A percentile compares a stretch with the other conserved stretches of the same genome.
phyloP scores from a whole-genome alignment of 2,329 filamentous ascomycete genomes.

The Pyrenophora seminiperda region DNA sequence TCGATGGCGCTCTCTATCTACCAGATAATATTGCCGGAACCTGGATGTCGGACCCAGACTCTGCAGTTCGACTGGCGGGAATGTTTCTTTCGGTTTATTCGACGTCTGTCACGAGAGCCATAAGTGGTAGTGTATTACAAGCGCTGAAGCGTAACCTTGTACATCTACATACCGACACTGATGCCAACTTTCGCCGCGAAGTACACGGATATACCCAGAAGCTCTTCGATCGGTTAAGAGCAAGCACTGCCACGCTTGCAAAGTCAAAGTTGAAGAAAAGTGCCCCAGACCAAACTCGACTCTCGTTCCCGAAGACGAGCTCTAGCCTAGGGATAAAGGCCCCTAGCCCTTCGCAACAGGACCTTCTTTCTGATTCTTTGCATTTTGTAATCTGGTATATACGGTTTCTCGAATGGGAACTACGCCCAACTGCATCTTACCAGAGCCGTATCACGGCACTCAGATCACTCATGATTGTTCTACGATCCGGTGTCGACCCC shows the following conservation, averaged over 20 bases:
- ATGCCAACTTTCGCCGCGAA: constrained; percentile 84
- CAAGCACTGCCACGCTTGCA: constrained; percentile 40
- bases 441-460: constrained; percentile 84
- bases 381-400: constrained; percentile 77
- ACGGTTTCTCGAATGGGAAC: constrained; percentile 71
- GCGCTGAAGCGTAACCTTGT: constrained; percentile 69
- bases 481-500: constrained; percentile 70
- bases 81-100: constrained; percentile 81
- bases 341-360: constrained; percentile 2
- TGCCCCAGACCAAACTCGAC: constrained; percentile 6
- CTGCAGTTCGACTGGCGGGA: constrained; percentile 72
- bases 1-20: constrained; percentile 55
- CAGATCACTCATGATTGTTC: constrained; percentile 69
- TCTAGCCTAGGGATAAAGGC: not conserved
- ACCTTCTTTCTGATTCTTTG: constrained; percentile 57
- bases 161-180: constrained; percentile 79
- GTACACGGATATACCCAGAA: constrained; percentile 74
- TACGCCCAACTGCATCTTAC: constrained; percentile 83
- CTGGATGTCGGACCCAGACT: constrained; percentile 46
- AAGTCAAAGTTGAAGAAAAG: constrained; percentile 23
- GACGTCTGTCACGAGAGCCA: constrained; percentile 73
- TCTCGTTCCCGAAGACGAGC: constrained; percentile 25
- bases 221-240: constrained; percentile 72
- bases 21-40: constrained; percentile 53
- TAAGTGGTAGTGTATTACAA: constrained; percentile 65